Base-by-base conservation (phyloP, 2,329 filamentous ascomycete species). In the Aspergillus tubingensis region DNA sequence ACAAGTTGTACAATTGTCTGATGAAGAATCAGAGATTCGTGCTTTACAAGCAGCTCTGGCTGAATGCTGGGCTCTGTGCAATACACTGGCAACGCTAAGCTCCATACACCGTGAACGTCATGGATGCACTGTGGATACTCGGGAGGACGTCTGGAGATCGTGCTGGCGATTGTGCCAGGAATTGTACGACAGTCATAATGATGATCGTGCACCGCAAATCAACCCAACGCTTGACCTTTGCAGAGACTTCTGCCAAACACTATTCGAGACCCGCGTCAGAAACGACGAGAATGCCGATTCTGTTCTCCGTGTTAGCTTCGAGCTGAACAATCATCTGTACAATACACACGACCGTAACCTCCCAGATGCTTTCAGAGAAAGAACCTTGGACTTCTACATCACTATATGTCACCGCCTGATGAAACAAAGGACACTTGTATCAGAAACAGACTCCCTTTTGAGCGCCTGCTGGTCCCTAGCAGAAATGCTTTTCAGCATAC, bases 111-210 rank as follows among this genome's bases (percentile, higher is more conserved):
- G 92, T 27, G 86, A 91, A 67, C 85, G 91, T 19, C 88, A 75
- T 88, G 86, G 73, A 90, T 85, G 67, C 88, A 89, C 1, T 11
- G 88, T 89, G 0, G 89, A 92, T 66, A 86, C 89, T 27, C 91
- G 96, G 71, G 91, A 96, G 73, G 89, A 90, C 68, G 92, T 93
- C 0, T 97, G 93, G 94, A 92, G 91, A 74, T 91, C 90, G 63
- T 98, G 93, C 77, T 98, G 93, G 94, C 90, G 89, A 68, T 81
- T 98, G 23, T 98, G 93, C 72, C 91, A 96, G 73, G 89, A 90
- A 60, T 83, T 98, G 3, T 97, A 97, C 72, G 86, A 92, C 62
- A 91, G 89, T 65, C 85, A 88, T 54, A 87, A 94, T 58, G 88
- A 92, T 64, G 84, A 88, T 56, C 81, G 86, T 32, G 85, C 88